These are phyloP conservation scores for Trypanosoma mega DNA, from an alignment of 208 protist species.

Conservation along the genomic window DNA sequence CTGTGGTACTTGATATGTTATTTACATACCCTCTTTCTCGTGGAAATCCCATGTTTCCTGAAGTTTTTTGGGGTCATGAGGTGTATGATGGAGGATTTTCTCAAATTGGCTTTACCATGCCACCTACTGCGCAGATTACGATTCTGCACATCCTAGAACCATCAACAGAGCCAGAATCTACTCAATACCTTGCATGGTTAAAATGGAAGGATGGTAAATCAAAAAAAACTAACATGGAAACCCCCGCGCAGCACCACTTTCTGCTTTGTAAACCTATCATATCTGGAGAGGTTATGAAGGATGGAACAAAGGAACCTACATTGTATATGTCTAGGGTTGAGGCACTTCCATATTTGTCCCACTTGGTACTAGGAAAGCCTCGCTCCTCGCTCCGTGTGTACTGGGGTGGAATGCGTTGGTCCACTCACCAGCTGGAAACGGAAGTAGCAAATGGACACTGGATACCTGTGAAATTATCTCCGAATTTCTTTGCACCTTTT, in stretches of 20 bases:
- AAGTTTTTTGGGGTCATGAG: slow-evolving; percentile 90
- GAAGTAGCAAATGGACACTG: slow-evolving; percentile 86
- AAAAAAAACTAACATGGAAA: slow-evolving; percentile 8
- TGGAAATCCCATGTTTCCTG: slow-evolving; percentile 86
- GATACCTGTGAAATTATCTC: slow-evolving; percentile 77
- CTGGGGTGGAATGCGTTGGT: slow-evolving; percentile 85
- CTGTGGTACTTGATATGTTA: slow-evolving; percentile 77
- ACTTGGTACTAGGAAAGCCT: slow-evolving; percentile 61
- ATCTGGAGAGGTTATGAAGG: slow-evolving; percentile 35
- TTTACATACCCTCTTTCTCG: slow-evolving; percentile 75
- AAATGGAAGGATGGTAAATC: slow-evolving; percentile 53
- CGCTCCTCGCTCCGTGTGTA: slow-evolving; percentile 80
- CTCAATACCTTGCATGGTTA: slow-evolving; percentile 44
- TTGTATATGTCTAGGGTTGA: slow-evolving; percentile 81
- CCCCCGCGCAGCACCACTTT: slow-evolving; percentile 36
- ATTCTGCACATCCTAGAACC: slow-evolving; percentile 81
- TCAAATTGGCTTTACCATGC: slow-evolving; percentile 88
- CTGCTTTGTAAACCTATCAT: slow-evolving; percentile 69
- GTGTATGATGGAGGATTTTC: slow-evolving; percentile 82
- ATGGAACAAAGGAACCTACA: slow-evolving; percentile 68
- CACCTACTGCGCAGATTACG: slow-evolving; percentile 74
- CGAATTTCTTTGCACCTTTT: slow-evolving; percentile 79
- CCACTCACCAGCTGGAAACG: slow-evolving; percentile 64
- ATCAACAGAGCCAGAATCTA: slow-evolving; percentile 28
- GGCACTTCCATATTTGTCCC: slow-evolving; percentile 73